Percentiles rank a stretch among this genome's conserved stretches.
These are phyloP conservation scores for Rhizopus arrhizus DNA, from an alignment of 371 early-diverging fungal genomes.

Conservation along the genomic window DNA sequence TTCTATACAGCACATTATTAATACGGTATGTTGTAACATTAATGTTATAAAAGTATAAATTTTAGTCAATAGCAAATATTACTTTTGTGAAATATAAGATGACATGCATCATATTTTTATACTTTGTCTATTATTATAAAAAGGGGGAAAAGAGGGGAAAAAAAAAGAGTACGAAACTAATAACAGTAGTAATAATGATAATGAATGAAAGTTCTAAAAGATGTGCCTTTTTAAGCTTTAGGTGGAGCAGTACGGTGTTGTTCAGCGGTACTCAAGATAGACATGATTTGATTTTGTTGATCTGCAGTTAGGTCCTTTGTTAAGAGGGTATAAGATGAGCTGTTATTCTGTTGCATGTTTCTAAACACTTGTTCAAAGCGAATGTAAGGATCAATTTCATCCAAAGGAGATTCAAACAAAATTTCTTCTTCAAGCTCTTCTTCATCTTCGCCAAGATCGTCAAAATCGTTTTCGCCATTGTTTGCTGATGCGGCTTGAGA, in stretches of 20 bases:
- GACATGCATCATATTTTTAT: neutral
- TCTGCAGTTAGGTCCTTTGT: constrained; percentile 56
- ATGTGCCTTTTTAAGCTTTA: neutral
- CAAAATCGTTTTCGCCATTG: constrained; percentile 65
- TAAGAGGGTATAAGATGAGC: constrained; percentile 52
- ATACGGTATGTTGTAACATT: no score
- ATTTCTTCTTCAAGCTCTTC: constrained; percentile 79
- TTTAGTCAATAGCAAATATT: neutral
- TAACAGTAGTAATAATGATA: constrained; percentile 4
- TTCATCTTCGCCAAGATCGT: constrained; percentile 71
- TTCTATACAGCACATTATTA: no score
- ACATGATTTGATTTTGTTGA: constrained; percentile 50
- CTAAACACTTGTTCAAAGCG: constrained; percentile 64
- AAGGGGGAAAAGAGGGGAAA: neutral
- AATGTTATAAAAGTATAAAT: neutral
- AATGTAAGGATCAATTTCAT: constrained; percentile 80
- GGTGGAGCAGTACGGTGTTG: constrained; percentile 34
- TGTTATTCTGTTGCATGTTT: constrained; percentile 47
- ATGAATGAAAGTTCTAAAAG: neutral
- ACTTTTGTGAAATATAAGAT: neutral
- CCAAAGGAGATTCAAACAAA: constrained; percentile 82
- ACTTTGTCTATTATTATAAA: neutral
- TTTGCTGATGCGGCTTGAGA: constrained; percentile 50
- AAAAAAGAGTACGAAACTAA: neutral
- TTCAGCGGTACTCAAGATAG: constrained; percentile 47